Base-by-base conservation (phyloP, 1,139 yeast species). In the Lodderomyces orthopsilosis region DNA sequence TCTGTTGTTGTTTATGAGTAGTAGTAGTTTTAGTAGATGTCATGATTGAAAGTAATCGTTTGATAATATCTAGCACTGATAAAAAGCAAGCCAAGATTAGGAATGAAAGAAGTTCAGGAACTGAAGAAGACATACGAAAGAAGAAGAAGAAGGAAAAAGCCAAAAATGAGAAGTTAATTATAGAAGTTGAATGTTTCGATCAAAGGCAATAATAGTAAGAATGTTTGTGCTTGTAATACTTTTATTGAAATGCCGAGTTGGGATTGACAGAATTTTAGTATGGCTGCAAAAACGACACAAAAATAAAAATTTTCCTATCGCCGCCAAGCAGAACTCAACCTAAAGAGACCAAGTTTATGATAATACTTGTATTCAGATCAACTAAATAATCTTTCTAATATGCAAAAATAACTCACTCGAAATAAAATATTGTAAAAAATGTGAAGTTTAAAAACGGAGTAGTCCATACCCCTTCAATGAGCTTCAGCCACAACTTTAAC, bases 101-200 rank as follows among this genome's bases (percentile, higher is more conserved):
- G 40, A 47, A 50, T 37, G 51, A 48, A 35, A 47, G 43, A n/a
- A 43, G 41, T 44, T 48, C 51, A 35, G 46, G 46, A 43, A 38
- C 39, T 27, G 45, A 26, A 37, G 44, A 40, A 37, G 44, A 40
- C 50, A 46, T 49, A 27, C 35, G 43, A 41, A 24, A 24, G 34
- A 17, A 15, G 22, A 21, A 30, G 17, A 19, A 13, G 18, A 13
- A 24, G 18, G 28, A 8, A 15, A 19, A 8, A n/a, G n/a, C n/a
- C n/a, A n/a, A 35, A 26, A 10, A 15, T 21, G 37, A 40, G 37
- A 37, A 27, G 21, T 35, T 32, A 39, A 34, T 19, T 34, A 21
- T 15, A 35, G n/a, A 9, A n/a, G 8, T 7, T 6, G n/a, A 13
- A 3, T 15, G 7, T 33, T 33, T 30, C 6, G 8, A 8, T 30